phyloP scores from a whole-genome alignment of 306 rosid genomes.

The Bauhinia variegata region DNA sequence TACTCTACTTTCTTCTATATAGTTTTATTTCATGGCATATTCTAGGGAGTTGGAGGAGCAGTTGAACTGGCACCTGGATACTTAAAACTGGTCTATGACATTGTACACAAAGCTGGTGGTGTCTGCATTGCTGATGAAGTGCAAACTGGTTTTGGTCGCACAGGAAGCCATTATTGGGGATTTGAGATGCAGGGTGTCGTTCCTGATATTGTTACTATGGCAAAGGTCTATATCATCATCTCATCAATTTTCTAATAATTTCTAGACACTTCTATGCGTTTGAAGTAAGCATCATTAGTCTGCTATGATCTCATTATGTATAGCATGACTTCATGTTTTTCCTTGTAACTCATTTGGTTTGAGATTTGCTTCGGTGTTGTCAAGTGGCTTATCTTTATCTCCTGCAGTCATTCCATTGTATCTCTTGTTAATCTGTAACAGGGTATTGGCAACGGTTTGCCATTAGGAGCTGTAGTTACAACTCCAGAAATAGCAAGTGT shows the following conservation, averaged over 20 bases:
- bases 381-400: too few relatives aligned
- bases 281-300: too few relatives aligned
- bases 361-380: too few relatives aligned
- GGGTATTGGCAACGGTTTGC: slow-evolving; percentile 96
- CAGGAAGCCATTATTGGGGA: slow-evolving; percentile 96
- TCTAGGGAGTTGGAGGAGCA: slow-evolving; percentile 91
- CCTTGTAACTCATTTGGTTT: too few relatives aligned
- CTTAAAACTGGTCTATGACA: slow-evolving; percentile 80
- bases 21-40: slow-evolving; percentile 25
- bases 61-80: slow-evolving; percentile 90
- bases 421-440: slow-evolving; percentile 42
- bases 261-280: background rate
- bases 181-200: slow-evolving; percentile 85
- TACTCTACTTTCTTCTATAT: slow-evolving; percentile 16
- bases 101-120: slow-evolving; percentile 85
- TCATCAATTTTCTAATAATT: slow-evolving; percentile 6
- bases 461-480: slow-evolving; percentile 91
- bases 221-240: slow-evolving; percentile 62
- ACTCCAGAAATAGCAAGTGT: slow-evolving; percentile 93
- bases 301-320: too few relatives aligned
- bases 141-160: slow-evolving; percentile 96
- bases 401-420: slow-evolving; percentile 21
- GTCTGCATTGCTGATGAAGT: slow-evolving; percentile 98
- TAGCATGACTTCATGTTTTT: too few relatives aligned
- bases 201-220: slow-evolving; percentile 98